Evolutionary conservation across 805 yeast genomes (phyloP), one percentile per base, ranked within the genome.

Genomic region (Suhomyces prunicola): DNA sequence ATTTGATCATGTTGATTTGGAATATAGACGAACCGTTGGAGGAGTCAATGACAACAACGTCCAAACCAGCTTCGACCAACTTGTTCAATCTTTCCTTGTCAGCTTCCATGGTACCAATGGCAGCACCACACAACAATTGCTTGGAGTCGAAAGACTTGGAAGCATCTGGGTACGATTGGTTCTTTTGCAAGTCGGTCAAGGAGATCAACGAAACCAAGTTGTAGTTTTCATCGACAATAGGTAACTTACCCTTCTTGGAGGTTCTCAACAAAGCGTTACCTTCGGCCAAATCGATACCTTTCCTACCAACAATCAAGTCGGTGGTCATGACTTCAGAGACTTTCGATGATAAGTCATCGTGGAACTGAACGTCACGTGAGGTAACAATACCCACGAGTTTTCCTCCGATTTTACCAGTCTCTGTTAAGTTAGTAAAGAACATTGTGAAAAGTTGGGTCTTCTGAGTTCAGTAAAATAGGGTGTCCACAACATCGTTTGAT

Each of bases 91-190:
- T 90, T 66, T 81, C 87, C 69, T 82, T 88, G 77, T 94, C 99
- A 64, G 89, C 87, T 44, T 83, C 87, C 57, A 96, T 79, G 59
- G 99, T 94, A 75, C 99, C 99, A 69, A 94, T 85, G 59, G 99
- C 96, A 64, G 99, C 99, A 82, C 98, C 99, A 83, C 97, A 90
- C 67, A 94, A 82, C 70, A 94, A 83, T 80, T 94, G 99, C 81
- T 94, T 94, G 50, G 98, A 89, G 63, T 85, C 79, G 66, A 86
- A 86, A 36, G 97, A 88, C 79, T 94, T 94, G 60, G 97, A 91
- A 52, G 99, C 99, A 60, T 85, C 79, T 64, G 99, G 99, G 81
- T 82, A 94, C 70, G 83, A 82, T 78, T 87, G 87, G 78, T 94
- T 94, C 83, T 94, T 94, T 82, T 90, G 96, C 78, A 94, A 85